Conservation (phyloP, 2,329 filamentous ascomycete species). For the Colletotrichum higginsianum region DNA sequence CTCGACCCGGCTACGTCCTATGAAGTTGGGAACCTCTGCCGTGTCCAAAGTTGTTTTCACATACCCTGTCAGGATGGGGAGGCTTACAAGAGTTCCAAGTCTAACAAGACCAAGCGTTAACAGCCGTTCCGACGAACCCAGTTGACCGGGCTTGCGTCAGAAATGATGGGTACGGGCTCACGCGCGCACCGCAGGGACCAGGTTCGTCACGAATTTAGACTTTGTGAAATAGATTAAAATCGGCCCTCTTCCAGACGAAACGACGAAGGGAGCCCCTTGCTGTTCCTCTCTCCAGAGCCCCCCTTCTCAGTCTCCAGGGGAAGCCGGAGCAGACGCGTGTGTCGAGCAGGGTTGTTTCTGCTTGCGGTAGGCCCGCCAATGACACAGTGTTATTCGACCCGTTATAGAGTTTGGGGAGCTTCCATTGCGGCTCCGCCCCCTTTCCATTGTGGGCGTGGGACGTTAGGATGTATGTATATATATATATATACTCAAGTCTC, state of each 20-base stretch:
- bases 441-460: not conserved
- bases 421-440: not conserved
- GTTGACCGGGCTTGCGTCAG: not conserved
- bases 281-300: too few species aligned
- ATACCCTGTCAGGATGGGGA: not conserved
- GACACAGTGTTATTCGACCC: not conserved
- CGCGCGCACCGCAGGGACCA: not conserved
- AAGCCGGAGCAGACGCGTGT: not conserved
- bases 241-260: not conserved
- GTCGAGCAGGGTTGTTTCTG: not conserved
- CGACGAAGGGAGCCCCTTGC: not conserved
- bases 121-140: not conserved
- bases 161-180: too few species aligned
- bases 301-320: not conserved
- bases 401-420: not conserved
- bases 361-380: not conserved
- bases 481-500: too few species aligned
- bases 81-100: not conserved
- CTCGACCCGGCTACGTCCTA: not conserved
- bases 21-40: too few species aligned
- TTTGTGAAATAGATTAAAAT: not conserved
- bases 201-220: not conserved
- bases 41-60: not conserved
- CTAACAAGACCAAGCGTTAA: too few species aligned
- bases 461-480: too few species aligned